phyloP scores from a whole-genome alignment of 2,329 filamentous ascomycete species.

The Colletotrichum sidae region DNA sequence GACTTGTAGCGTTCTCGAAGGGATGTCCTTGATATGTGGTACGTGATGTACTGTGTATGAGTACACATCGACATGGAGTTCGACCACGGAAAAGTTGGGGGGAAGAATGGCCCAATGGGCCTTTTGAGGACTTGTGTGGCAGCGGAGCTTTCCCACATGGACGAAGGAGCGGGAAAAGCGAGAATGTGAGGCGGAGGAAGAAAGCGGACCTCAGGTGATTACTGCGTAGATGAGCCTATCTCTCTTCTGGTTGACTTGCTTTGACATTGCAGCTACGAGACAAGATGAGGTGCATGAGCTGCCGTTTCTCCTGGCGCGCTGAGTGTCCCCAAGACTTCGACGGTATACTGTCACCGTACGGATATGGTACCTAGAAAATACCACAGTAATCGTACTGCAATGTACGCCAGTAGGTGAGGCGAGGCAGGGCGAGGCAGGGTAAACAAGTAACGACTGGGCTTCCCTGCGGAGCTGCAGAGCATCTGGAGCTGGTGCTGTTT shows the following conservation, averaged over 20 bases:
- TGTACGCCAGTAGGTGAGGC: too few species aligned
- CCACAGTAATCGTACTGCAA: too few species aligned
- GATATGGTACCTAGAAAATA: too few species aligned
- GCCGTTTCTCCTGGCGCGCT: too few species aligned
- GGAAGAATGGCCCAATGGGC: background rate
- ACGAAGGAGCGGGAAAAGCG: constrained; percentile 7
- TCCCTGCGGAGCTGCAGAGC: constrained; percentile 33
- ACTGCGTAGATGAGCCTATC: too few species aligned
- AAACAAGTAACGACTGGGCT: background rate
- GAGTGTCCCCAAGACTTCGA: too few species aligned
- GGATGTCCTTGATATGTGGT: too few species aligned
- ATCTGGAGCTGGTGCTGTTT: constrained; percentile 20
- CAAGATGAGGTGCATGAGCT: constrained; percentile 15
- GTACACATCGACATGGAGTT: too few species aligned
- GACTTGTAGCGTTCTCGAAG: too few species aligned
- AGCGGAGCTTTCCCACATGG: background rate
- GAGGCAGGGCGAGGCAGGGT: background rate
- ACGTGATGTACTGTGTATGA: too few species aligned
- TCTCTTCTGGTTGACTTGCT: background rate
- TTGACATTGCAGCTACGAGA: constrained; percentile 19
- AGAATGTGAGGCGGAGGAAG: constrained; percentile 16
- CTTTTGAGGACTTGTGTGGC: background rate
- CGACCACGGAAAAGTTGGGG: too few species aligned
- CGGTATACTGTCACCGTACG: too few species aligned
- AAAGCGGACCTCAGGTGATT: constrained; percentile 13